Evolutionary conservation across 2,329 filamentous ascomycete species (phyloP), one percentile per base, ranked within the genome.

Genomic region (Lecanicillium sp.): DNA sequence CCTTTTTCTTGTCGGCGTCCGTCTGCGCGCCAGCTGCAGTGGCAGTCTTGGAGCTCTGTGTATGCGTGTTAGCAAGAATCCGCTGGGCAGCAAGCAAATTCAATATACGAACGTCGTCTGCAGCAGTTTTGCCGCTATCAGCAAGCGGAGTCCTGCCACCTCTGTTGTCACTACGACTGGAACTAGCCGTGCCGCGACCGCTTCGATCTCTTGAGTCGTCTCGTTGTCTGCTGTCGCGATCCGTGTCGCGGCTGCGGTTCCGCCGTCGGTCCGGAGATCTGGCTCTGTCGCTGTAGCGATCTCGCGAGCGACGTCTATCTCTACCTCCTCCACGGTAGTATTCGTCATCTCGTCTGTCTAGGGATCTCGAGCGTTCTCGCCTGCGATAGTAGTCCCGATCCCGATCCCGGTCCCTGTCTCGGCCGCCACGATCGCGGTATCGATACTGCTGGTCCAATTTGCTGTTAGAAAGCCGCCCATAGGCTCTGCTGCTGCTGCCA

Each of bases 141-240:
- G 54, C 63, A 27, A 67, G 55, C 30, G 66, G 64, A 35, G 73
- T 70, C 51, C 73, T 73, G 51, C 73, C 64, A 39, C 57, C 55
- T 48, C 65, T 73, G 55, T 70, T 77, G 51, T 81, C 78, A 52
- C 79, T 81, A 58, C 74, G 75, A 68, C 73, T 78, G 51, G 80
- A 79, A 64, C 87, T 83, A 71, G 77, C 72, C 61, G 83, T 83
- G 59, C 75, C 72, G 57, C 73, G 74, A 54, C 85, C 82, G 59
- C 75, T 75, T 58, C 79, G 85, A 54, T 80, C 82, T 59, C 75
- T 75, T 58, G 79, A 85, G 54, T 80, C 81, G 62, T 86, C 84
- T 72, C 80, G 80, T 66, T 80, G 80, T 52, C 80, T 79, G 52
- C 77, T 68, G 51, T 85, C 79, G 57, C 80, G 60, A 39, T 69